Evolutionary conservation across 2,329 filamentous ascomycete species (phyloP), one percentile per base, ranked within the genome.

Genomic region (Trichoderma sp.): DNA sequence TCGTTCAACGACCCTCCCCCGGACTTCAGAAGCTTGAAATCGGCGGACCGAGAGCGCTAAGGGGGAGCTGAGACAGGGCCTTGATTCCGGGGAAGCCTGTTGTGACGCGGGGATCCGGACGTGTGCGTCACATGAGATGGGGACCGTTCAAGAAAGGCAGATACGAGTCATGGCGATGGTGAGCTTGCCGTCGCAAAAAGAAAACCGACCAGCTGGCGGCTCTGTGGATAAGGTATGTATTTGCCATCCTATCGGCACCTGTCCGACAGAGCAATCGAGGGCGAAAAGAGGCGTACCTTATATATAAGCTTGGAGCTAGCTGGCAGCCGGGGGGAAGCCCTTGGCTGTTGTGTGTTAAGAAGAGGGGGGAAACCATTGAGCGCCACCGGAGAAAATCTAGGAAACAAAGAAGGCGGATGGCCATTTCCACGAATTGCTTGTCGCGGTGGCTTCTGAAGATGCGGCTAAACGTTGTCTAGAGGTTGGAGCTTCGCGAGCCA

Each of bases 311-410:
- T 52, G 48, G 47, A 26, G 47, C 50, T 62, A 54, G 41, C 21
- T 14, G 21, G 34, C 30, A 52, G 59, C 47, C 41, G n/a, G n/a
- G 28, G 28, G 28, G 28, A 30, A 30, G 28, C 7, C 7, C 7
- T 34, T 34, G 30, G 30, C 30, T 34, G 30, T 10, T 34, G 9
- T n/a, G n/a, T n/a, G 6, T 52, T 61, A 44, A 51, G 7, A 30
- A 34, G 9, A 44, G 30, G 7, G 10, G 10, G 9, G 44, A 28
- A 34, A 55, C 50, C 59, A 55, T 45, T 52, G 59, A 62, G 50
- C 59, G 59, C 59, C 59, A 55, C 59, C 59, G 59, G 50, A 62
- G 50, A 54, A 62, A 62, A 62, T 62, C 55, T 45, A 28, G 24
- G 7, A 51, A 14, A 51, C 24, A 39, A 5, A 14, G 2, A 12